phyloP scores from a whole-genome alignment of 2,329 filamentous ascomycete species.

The Alternaria alternata region DNA sequence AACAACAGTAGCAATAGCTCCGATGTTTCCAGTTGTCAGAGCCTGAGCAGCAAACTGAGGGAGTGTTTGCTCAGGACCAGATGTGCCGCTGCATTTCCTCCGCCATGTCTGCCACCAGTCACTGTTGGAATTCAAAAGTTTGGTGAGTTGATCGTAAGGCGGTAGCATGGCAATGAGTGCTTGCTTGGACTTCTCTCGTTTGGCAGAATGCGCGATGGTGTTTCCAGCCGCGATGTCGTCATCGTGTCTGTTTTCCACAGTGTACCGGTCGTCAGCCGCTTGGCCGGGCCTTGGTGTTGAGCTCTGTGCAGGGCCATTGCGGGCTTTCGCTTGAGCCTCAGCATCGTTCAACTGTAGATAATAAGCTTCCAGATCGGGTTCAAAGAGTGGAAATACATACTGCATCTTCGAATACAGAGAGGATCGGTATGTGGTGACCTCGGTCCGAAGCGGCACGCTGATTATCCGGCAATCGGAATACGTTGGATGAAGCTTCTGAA shows the following conservation, averaged over 20 bases:
- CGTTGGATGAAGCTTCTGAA: slow-evolving; percentile 38
- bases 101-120: slow-evolving; percentile 56
- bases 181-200: slow-evolving; percentile 48
- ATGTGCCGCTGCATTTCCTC: slow-evolving; percentile 54
- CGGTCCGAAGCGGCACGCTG: slow-evolving; percentile 36
- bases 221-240: slow-evolving; percentile 37
- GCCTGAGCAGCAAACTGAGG: slow-evolving; percentile 55
- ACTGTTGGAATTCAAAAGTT: slow-evolving; percentile 46
- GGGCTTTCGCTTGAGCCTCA: slow-evolving; percentile 42
- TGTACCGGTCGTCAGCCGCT: slow-evolving; percentile 34
- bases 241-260: slow-evolving; percentile 41
- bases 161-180: slow-evolving; percentile 48
- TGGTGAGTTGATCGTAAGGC: slow-evolving; percentile 43
- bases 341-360: slow-evolving; percentile 44
- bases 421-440: slow-evolving; percentile 48
- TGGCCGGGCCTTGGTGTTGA: slow-evolving; percentile 21
- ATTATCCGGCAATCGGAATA: slow-evolving; percentile 25
- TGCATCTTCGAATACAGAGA: slow-evolving; percentile 52
- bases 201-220: slow-evolving; percentile 33
- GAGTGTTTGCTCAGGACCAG: slow-evolving; percentile 48
- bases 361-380: slow-evolving; percentile 22
- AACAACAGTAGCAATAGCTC: slow-evolving; percentile 50
- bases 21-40: slow-evolving; percentile 53
- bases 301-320: slow-evolving; percentile 30
- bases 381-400: slow-evolving; percentile 30